Evolutionary conservation across 768 basidiomycete genomes (phyloP).

Genomic region (Trichaptum fuscoviolaceum): DNA sequence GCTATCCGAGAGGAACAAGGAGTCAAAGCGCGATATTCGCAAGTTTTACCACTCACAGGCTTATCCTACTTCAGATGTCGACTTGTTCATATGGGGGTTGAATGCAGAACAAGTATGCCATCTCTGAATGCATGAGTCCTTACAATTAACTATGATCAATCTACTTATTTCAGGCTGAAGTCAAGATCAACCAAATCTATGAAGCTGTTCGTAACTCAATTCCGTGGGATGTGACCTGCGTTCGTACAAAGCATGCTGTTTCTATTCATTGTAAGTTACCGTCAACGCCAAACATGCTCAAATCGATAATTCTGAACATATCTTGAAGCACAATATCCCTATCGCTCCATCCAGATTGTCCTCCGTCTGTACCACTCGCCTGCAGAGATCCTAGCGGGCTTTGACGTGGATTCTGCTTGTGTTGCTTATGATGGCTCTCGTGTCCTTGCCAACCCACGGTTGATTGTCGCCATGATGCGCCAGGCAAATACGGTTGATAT

Average conservation of each 20-base stretch:
- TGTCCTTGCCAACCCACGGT: slow-evolving; percentile 57
- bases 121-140: not conserved
- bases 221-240: slow-evolving; percentile 64
- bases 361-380: slow-evolving; percentile 59
- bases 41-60: slow-evolving; percentile 51
- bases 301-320: not conserved
- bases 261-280: slow-evolving; percentile 52
- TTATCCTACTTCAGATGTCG: slow-evolving; percentile 59
- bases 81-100: slow-evolving; percentile 58
- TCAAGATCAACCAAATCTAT: slow-evolving; percentile 52
- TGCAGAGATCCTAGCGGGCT: slow-evolving; percentile 61
- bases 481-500: slow-evolving; percentile 60
- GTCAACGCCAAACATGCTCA: not conserved
- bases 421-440: slow-evolving; percentile 48
- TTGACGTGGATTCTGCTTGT: slow-evolving; percentile 63
- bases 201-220: slow-evolving; percentile 61
- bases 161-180: slow-evolving; percentile 39
- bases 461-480: slow-evolving; percentile 59
- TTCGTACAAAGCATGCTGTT: slow-evolving; percentile 60
- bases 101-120: slow-evolving; percentile 43
- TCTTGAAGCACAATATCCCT: slow-evolving; percentile 53
- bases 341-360: slow-evolving; percentile 61
- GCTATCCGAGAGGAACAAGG: slow-evolving; percentile 41
- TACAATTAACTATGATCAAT: not conserved
- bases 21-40: slow-evolving; percentile 49